A percentile compares a stretch with the other conserved stretches of the same genome.
These are phyloP conservation scores for Mycogone perniciosa DNA, from an alignment of 2,329 filamentous ascomycete genomes.

Conservation along the genomic window DNA sequence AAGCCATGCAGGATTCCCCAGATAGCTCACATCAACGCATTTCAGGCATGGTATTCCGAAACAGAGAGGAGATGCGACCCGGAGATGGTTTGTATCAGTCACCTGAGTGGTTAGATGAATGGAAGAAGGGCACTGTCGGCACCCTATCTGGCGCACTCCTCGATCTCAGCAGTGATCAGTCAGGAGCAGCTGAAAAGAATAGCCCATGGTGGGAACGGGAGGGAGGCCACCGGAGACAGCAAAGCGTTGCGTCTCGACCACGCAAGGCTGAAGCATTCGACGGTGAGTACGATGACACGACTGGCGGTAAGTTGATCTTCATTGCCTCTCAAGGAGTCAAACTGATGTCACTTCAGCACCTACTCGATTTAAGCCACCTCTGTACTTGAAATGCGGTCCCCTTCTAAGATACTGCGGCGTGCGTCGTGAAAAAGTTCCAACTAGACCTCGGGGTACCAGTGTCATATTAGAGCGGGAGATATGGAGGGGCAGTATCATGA, in stretches of 20 bases:
- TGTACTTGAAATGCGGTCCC: slow-evolving; percentile 87
- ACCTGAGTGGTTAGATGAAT: slow-evolving; percentile 61
- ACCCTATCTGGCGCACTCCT: slow-evolving; percentile 53
- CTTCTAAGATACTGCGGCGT: slow-evolving; percentile 86
- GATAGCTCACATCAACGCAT: slow-evolving; percentile 29
- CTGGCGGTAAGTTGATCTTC: slow-evolving; percentile 37
- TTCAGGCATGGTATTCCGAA: slow-evolving; percentile 38
- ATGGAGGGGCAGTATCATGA: slow-evolving; percentile 93
- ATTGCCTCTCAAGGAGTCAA: neutral
- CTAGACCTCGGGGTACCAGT: slow-evolving; percentile 20
- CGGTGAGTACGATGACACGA: slow-evolving; percentile 58
- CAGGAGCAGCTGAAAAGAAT: slow-evolving; percentile 36
- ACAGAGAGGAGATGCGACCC: slow-evolving; percentile 36
- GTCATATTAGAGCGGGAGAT: slow-evolving; percentile 57
- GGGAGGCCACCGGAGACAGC: slow-evolving; percentile 40
- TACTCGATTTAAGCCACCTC: slow-evolving; percentile 71
- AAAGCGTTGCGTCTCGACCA: slow-evolving; percentile 40
- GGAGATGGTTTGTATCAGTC: slow-evolving; percentile 53
- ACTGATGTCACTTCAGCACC: slow-evolving; percentile 32
- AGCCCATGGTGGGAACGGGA: slow-evolving; percentile 72
- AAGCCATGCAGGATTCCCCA: slow-evolving; percentile 23
- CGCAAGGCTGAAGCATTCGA: slow-evolving; percentile 58
- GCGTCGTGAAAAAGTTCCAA: slow-evolving; percentile 51
- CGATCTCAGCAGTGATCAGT: slow-evolving; percentile 43
- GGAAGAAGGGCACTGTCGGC: slow-evolving; percentile 62